Evolutionary conservation across 108 stramenopile genomes (phyloP).

Genomic region (Cylindrotheca fusiformis): DNA sequence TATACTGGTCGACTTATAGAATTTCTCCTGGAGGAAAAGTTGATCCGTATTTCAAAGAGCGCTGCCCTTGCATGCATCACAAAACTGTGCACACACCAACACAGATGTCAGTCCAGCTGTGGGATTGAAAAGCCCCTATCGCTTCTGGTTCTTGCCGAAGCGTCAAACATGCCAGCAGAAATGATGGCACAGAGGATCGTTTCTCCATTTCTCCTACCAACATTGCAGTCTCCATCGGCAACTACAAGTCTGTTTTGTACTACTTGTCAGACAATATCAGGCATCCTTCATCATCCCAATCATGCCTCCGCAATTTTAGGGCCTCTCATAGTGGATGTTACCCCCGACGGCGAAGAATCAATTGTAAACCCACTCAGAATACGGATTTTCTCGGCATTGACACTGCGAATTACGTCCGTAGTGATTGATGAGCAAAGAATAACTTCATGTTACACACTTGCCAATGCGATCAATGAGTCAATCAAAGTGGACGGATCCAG

Average conservation of each 20-base stretch:
- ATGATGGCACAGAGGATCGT: slow-evolving; percentile 14
- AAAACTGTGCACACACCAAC: neutral
- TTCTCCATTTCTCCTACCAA: slow-evolving; percentile 9
- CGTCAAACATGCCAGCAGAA: slow-evolving; percentile 18
- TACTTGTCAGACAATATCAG: slow-evolving; percentile 8
- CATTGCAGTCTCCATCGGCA: neutral
- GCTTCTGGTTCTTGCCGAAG: slow-evolving; percentile 4
- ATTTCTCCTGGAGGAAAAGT: neutral
- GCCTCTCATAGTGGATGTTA: slow-evolving; percentile 61
- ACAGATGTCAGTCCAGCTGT: neutral
- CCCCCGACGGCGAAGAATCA: slow-evolving; percentile 43
- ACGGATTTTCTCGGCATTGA: slow-evolving; percentile 16
- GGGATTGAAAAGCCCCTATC: neutral
- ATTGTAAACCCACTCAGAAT: slow-evolving; percentile 51
- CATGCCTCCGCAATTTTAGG: slow-evolving; percentile 53
- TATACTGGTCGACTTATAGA: neutral
- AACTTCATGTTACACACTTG: neutral
- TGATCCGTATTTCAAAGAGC: neutral
- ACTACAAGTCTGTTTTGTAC: neutral
- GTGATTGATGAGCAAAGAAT: neutral
- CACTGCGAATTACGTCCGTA: neutral
- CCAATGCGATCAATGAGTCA: neutral
- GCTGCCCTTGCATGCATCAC: neutral
- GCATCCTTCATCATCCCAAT: slow-evolving; percentile 5
- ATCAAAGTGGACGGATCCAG: neutral